Base-by-base conservation (phyloP, 805 yeast species). In the Zygosaccharomyces pseudorouxii region DNA sequence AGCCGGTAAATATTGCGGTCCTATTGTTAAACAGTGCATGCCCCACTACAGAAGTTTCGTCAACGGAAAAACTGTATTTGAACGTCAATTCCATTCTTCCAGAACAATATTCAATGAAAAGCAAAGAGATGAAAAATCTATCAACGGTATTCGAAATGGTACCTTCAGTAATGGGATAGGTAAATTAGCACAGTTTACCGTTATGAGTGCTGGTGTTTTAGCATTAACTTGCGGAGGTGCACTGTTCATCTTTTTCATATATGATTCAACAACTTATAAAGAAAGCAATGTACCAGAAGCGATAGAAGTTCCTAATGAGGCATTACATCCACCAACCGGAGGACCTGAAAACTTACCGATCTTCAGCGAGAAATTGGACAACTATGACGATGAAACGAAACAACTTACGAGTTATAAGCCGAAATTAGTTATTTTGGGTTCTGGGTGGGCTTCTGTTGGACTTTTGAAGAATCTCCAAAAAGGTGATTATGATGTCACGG, bases 271-370 rank as follows among this genome's bases (percentile, higher is more conserved):
- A 11, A 83, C 89, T n/a, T 83, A 83, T 58, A 52, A 64, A 20
- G 71, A 74, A 28, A 68, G 69, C 10, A 72, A 67, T 20, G 52
- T 67, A 25, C 69, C 72, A 33, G 75, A 70, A 7, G 70, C 72
- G 40, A 68, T 82, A 42, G 66, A 68, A 14, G 79, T 83, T 12
- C 78, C 84, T 9, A 63, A 69, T 18, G 67, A 71, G 20, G 84
- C 86, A 1, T 59, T 82, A 42, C 58, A 72, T 36, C 86, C 88
- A 27, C 69, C 71, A 35, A 60, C 59, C 6, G 89, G 89, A 5
- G 89, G 89, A 2, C 88, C 89, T 19, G 86, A 83, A 59, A 80
- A 84, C 55, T 67, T 84, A 50, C 88, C 87, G 1, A 77, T 83
- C 25, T 69, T 81, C 52, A 73, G 73, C 33, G 71, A 76, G 30